These are phyloP conservation scores for Macrolepiota dolichaula DNA, from an alignment of 768 basidiomycete genomes.

Conservation along the genomic window DNA sequence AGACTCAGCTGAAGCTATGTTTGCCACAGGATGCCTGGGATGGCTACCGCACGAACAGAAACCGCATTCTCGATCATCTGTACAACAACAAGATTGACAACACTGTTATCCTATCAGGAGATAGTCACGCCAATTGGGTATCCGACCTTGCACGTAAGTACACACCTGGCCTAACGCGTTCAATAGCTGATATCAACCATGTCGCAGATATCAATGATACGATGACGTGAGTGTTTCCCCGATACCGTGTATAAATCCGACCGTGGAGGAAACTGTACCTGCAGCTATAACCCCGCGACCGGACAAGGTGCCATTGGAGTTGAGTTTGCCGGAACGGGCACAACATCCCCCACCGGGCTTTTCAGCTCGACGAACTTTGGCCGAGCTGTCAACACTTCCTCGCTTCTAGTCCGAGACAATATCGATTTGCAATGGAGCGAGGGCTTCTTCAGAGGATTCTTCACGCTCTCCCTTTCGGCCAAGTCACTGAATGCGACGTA, in stretches of 20 bases:
- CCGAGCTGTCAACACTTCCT: background rate
- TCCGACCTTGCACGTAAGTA: slow-evolving; percentile 48
- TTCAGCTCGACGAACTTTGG: background rate
- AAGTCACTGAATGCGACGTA: background rate
- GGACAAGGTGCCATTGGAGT: slow-evolving; percentile 52
- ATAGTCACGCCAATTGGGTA: slow-evolving; percentile 62
- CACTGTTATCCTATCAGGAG: slow-evolving; percentile 54
- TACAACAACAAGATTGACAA: slow-evolving; percentile 48
- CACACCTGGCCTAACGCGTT: background rate
- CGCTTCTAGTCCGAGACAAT: background rate
- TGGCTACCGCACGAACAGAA: slow-evolving; percentile 52
- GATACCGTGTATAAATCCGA: background rate
- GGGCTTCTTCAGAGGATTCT: background rate
- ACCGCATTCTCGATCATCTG: slow-evolving; percentile 42
- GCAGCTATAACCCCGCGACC: slow-evolving; percentile 44
- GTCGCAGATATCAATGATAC: slow-evolving; percentile 46
- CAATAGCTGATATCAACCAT: too few relatives aligned
- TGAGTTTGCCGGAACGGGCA: slow-evolving; percentile 47
- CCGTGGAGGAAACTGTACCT: background rate
- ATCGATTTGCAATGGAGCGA: background rate
- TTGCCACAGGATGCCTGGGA: slow-evolving; percentile 51
- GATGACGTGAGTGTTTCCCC: slow-evolving; percentile 28
- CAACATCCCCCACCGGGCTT: background rate
- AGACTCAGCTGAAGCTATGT: background rate
- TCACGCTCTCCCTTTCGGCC: background rate